Evolutionary conservation across 2,329 filamentous ascomycete genomes (phyloP).

Genomic region (Pseudocercospora fijiensis): DNA sequence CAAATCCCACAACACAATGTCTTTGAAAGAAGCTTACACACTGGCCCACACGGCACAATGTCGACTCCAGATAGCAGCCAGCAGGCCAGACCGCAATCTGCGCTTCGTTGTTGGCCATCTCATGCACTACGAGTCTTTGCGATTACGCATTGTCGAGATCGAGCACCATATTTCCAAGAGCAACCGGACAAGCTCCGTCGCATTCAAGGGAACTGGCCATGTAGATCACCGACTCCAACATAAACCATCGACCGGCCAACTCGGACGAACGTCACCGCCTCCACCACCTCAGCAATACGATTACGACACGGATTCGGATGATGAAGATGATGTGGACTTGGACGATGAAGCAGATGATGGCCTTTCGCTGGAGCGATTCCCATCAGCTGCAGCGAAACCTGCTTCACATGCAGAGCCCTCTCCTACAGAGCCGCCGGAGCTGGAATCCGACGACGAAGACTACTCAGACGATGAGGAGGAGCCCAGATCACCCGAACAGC

Average conservation of each 20-base stretch:
- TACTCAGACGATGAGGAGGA: constrained; percentile 35
- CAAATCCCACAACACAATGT: constrained; percentile 29
- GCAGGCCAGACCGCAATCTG: constrained; percentile 37
- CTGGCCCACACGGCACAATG: constrained; percentile 40
- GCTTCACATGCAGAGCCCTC: constrained; percentile 24
- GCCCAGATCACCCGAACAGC: constrained; percentile 32
- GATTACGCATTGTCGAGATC: constrained; percentile 39
- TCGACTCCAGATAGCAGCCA: constrained; percentile 37
- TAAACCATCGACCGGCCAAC: constrained; percentile 28
- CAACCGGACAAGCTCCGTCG: constrained; percentile 23
- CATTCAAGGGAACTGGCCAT: constrained; percentile 33
- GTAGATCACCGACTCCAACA: constrained; percentile 23
- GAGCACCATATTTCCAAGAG: constrained; percentile 35
- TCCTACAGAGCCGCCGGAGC: constrained; percentile 22
- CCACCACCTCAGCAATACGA: constrained; percentile 23
- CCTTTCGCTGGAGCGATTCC: constrained; percentile 34
- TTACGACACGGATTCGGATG: constrained; percentile 24
- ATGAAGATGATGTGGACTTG: constrained; percentile 26
- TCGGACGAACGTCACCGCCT: constrained; percentile 31
- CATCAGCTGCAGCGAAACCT: constrained; percentile 18
- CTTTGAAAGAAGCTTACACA: constrained; percentile 37
- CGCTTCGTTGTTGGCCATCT: constrained; percentile 40
- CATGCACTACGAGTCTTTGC: constrained; percentile 38
- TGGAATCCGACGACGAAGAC: constrained; percentile 29
- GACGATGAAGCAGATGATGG: constrained; percentile 32